Evolutionary conservation across 768 basidiomycete species (phyloP).

Genomic region (Hebeloma cylindrosporum): DNA sequence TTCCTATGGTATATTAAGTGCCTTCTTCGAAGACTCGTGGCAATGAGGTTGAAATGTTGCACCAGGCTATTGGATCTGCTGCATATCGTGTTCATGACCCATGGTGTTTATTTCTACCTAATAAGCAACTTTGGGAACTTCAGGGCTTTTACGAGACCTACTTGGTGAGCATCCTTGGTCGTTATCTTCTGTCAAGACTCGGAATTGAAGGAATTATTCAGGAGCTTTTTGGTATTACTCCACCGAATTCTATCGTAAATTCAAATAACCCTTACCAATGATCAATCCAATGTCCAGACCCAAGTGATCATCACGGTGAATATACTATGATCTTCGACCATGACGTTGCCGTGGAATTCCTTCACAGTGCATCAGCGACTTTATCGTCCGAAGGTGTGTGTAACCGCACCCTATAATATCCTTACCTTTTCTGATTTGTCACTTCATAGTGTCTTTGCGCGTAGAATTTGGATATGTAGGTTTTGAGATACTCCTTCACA

Average conservation of each 20-base stretch:
- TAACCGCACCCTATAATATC: background rate
- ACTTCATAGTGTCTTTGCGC: slow-evolving; percentile 22
- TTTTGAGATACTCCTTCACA: background rate
- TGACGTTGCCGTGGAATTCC: background rate
- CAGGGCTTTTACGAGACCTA: slow-evolving; percentile 16
- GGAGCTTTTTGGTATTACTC: slow-evolving; percentile 20
- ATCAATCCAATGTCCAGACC: slow-evolving; percentile 3
- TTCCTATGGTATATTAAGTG: slow-evolving; percentile 18
- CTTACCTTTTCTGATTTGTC: background rate
- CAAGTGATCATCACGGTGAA: slow-evolving; percentile 26
- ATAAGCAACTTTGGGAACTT: slow-evolving; percentile 16
- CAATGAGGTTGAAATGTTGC: background rate
- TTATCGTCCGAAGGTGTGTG: slow-evolving; percentile 23
- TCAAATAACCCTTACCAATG: background rate
- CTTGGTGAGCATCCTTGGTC: slow-evolving; percentile 23
- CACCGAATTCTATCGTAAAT: background rate
- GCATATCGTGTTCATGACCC: slow-evolving; percentile 23
- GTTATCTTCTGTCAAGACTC: no score
- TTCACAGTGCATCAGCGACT: slow-evolving; percentile 21
- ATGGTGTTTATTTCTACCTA: slow-evolving; percentile 23
- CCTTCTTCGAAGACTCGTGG: background rate
- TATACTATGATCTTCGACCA: background rate
- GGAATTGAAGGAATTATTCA: no score
- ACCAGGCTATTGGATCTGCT: slow-evolving; percentile 20
- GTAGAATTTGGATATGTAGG: slow-evolving; percentile 25